These are phyloP conservation scores for Xylaria digitata DNA, from an alignment of 2,329 filamentous ascomycete species.

Conservation along the genomic window DNA sequence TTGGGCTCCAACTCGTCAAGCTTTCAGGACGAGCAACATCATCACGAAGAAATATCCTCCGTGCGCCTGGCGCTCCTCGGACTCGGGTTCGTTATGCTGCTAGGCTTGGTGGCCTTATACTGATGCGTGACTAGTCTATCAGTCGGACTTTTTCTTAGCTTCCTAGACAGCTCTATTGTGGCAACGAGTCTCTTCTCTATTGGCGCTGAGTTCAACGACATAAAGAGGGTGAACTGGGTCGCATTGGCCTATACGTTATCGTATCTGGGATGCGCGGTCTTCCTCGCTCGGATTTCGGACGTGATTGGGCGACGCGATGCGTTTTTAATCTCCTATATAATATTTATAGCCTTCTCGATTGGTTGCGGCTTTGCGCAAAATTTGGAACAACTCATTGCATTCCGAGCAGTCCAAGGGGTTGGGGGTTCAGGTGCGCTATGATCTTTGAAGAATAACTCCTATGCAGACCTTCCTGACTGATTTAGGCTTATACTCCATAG, in stretches of 20 bases:
- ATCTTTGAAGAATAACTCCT: neutral
- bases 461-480: constrained; percentile 22
- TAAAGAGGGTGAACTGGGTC: constrained; percentile 63
- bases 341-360: constrained; percentile 68
- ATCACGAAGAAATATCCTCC: constrained; percentile 38
- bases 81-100: constrained; percentile 39
- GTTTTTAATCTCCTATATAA: constrained; percentile 61
- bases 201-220: constrained; percentile 60
- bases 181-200: constrained; percentile 69
- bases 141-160: constrained; percentile 66
- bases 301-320: constrained; percentile 65
- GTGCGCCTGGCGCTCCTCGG: constrained; percentile 40
- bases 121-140: constrained; percentile 55
- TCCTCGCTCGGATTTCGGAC: constrained; percentile 66
- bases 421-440: constrained; percentile 60
- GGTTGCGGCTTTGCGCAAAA: constrained; percentile 62
- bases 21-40: constrained; percentile 15
- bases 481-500: constrained; percentile 64
- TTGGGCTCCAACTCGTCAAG: constrained; percentile 23
- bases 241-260: constrained; percentile 66
- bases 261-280: constrained; percentile 67
- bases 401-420: constrained; percentile 62
- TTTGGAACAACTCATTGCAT: constrained; percentile 61
- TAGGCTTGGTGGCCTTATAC: constrained; percentile 7
- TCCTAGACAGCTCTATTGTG: constrained; percentile 70